Conservation (phyloP, 176 grass and related monocot genomes). For the Phyllostachys edulis region DNA sequence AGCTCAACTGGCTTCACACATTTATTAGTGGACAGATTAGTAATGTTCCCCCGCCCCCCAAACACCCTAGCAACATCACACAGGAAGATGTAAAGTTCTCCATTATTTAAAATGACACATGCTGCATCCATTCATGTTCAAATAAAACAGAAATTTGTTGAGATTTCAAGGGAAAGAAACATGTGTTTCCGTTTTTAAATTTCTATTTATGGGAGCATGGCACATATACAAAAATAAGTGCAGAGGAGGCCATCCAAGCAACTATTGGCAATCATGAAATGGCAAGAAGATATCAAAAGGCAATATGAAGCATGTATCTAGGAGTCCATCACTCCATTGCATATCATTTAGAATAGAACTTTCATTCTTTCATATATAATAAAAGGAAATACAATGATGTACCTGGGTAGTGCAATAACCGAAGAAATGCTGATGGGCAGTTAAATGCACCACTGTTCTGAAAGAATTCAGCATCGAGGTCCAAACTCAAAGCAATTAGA, state of each 20-base stretch:
- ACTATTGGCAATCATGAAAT: no score
- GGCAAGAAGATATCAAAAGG: no score
- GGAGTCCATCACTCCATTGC: no score
- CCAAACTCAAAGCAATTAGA: conserved; percentile 68
- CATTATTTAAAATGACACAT: background rate
- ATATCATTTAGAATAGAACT: no score
- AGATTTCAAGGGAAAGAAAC: no score
- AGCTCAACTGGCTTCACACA: no score
- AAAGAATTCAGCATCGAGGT: conserved; percentile 60
- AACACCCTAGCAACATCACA: background rate
- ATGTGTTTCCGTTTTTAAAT: no score
- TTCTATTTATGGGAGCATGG: no score
- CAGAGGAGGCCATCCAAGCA: no score
- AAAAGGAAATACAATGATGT: background rate
- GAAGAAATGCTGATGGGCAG: conserved; percentile 32
- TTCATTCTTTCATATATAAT: background rate
- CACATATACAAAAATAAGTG: no score
- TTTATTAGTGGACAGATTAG: background rate
- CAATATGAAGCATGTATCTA: no score
- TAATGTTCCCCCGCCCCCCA: background rate
- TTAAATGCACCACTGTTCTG: conserved; percentile 24
- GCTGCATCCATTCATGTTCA: background rate
- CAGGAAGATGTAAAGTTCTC: background rate
- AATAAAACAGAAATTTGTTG: background rate
- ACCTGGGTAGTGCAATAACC: conserved; percentile 67